These are phyloP conservation scores for Aphanomyces stellatus DNA, from an alignment of 352 stramenopile species.

Conservation along the genomic window DNA sequence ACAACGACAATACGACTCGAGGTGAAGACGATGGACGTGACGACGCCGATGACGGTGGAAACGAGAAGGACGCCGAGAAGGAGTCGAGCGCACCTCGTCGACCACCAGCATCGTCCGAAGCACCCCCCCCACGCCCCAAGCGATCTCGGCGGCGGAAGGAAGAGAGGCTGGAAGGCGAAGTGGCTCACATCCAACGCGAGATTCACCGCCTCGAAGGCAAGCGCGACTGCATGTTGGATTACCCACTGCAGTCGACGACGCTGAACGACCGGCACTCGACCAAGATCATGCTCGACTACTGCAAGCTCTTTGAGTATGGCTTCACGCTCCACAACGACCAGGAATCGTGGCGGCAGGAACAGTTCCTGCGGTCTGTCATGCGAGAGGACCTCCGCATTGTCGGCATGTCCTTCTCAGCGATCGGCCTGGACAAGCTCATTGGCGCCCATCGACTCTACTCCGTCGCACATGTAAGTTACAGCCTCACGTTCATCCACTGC, in stretches of 20 bases:
- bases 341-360: not conserved
- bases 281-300: conserved; percentile 44
- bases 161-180: not conserved
- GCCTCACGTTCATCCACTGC: conserved; percentile 32
- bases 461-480: conserved; percentile 27
- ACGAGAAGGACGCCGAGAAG: no score
- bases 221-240: not conserved
- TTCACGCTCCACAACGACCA: conserved; percentile 25
- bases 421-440: conserved; percentile 36
- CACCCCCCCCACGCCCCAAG: not conserved
- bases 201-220: conserved; percentile 17
- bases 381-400: conserved; percentile 39
- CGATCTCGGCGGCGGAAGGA: not conserved
- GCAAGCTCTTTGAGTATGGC: conserved; percentile 44
- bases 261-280: conserved; percentile 17
- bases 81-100: not conserved
- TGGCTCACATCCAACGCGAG: not conserved
- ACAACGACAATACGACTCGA: no score
- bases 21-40: no score
- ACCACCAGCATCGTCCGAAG: not conserved
- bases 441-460: conserved; percentile 48
- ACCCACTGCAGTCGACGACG: not conserved
- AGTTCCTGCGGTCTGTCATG: conserved; percentile 39
- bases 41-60: no score
- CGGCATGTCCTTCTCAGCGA: conserved; percentile 20